Evolutionary conservation across 2,329 filamentous ascomycete genomes (phyloP), one percentile per base, ranked within the genome.

Genomic region (Diaporthe eres): DNA sequence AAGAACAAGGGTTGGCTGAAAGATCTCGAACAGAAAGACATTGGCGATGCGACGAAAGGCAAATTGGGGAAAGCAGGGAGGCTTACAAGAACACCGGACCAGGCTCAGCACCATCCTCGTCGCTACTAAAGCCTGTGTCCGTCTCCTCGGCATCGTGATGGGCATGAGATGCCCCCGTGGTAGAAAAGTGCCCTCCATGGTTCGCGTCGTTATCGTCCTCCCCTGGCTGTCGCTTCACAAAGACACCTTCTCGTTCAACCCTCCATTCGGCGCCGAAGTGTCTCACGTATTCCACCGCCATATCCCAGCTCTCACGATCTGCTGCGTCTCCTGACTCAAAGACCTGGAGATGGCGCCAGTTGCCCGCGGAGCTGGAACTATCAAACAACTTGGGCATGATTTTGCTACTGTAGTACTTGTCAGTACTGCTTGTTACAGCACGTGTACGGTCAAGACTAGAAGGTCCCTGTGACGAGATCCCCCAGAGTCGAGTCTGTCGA

Each of bases 281-380:
- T 0, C 85, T 81, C 0, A 87, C 80, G 76, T 84, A 85, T 49
- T 86, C 82, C 22, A 86, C 84, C 0, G 84, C 85, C 83, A 86
- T 84, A 1, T 85, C 81, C 88, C 88, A 90, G 4, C 84, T 84
- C 72, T 87, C 86, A 51, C 79, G 80, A 75, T 88, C 85, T 0
- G 84, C 84, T 0, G 84, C 81, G 76, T 90, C 88, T 37, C 88
- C 88, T 58, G 85, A 87, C 80, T 90, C 88, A 71, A 90, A 89
- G 7, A 85, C 82, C 28, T 81, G 82, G 15, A 90, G 81, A n/a
- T 81, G 78, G n/a, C 79, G 78, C 85, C 87, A 90, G 75, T 86
- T 85, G 15, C 63, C 74, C 61, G 44, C 51, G 1, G 61, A 60
- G 37, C 60, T 58, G 17, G 77, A 77, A 22, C 76, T 80, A 53